phyloP scores from a whole-genome alignment of 306 rosid genomes.

The Calophaca sinica region DNA sequence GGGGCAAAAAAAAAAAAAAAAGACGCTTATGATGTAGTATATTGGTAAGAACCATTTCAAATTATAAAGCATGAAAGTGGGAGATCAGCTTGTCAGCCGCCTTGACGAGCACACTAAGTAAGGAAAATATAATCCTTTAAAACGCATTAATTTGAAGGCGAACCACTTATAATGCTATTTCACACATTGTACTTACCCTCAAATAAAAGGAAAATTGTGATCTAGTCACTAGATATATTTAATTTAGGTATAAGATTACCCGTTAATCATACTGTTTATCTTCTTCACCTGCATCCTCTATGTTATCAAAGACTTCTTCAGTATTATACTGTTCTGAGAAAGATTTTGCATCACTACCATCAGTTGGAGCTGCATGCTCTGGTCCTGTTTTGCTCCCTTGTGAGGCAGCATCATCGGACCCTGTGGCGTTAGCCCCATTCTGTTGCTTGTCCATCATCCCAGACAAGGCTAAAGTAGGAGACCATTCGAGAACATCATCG shows the following conservation, averaged over 20 bases:
- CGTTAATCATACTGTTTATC: constrained; percentile 58
- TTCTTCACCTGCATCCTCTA: constrained; percentile 61
- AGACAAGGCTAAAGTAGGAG: constrained; percentile 90
- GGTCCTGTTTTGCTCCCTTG: constrained; percentile 52
- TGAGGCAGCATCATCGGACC: constrained; percentile 45
- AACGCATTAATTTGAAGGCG: constrained; percentile 30
- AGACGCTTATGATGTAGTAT: too few species aligned
- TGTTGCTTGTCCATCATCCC: constrained; percentile 97
- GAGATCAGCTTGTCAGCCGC: constrained; percentile 27
- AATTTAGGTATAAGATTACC: constrained; percentile 42
- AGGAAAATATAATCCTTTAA: constrained; percentile 24
- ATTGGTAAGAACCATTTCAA: not conserved
- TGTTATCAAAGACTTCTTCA: constrained; percentile 56
- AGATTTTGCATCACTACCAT: constrained; percentile 50
- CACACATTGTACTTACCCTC: constrained; percentile 73
- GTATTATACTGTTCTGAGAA: constrained; percentile 52
- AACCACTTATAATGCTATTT: constrained; percentile 56
- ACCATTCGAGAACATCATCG: constrained; percentile 98
- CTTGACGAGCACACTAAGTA: not conserved
- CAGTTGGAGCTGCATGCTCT: constrained; percentile 53
- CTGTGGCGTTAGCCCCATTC: constrained; percentile 68
- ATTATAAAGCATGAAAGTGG: constrained; percentile 10
- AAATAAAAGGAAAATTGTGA: constrained; percentile 51
- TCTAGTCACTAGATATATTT: constrained; percentile 55
- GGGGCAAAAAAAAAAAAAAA: too few species aligned